Base-by-base conservation (phyloP, 2,329 filamentous ascomycete genomes). In the Colletotrichum sidae region DNA sequence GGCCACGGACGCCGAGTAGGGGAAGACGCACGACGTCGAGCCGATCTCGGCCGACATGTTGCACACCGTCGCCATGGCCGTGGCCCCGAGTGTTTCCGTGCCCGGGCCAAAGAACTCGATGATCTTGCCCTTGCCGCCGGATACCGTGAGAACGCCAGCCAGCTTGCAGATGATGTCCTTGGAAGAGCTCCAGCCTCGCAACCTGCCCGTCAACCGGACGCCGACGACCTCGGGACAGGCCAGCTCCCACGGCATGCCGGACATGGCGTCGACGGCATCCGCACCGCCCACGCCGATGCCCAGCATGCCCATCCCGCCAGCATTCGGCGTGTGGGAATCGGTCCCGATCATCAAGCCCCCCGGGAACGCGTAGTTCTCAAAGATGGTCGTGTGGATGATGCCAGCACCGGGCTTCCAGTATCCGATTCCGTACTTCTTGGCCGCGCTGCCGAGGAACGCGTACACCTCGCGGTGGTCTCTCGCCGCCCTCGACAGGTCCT, bases 181-280 rank as follows among this genome's bases (percentile, higher is more conserved):
- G 3, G 72, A 72, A 0, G 72, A 73, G 33, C 73, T 70, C 75
- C 75, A 77, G 12, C 74, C 73, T 13, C 63, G 64, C 1, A 78
- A 69, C 41, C 69, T 60, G 5, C 76, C 76, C 1, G 68, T 73
- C 4, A 77, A 67, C 11, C 69, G 68, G 4, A 78, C 75, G 6
- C 76, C 76, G 12, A 76, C 60, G 3, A 76, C 69, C 51, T 77
- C 73, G 2, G 74, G 75, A 53, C 70, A 73, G 12, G 70, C 69
- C 4, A 78, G 65, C 39, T 79, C 77, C 75, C 75, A 78, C 3
- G 75, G 74, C 70, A 78, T 10, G 65, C 67, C 53, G 72, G 67
- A 67, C 69, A 73, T 70, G 79, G 72, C 12, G 75, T 83, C 84
- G 76, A 86, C 69, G 78, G 80, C 69, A 83, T 84, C 34, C 76